Conservation (phyloP, 2,329 filamentous ascomycete species). For the Ustilaginoidea virens region DNA sequence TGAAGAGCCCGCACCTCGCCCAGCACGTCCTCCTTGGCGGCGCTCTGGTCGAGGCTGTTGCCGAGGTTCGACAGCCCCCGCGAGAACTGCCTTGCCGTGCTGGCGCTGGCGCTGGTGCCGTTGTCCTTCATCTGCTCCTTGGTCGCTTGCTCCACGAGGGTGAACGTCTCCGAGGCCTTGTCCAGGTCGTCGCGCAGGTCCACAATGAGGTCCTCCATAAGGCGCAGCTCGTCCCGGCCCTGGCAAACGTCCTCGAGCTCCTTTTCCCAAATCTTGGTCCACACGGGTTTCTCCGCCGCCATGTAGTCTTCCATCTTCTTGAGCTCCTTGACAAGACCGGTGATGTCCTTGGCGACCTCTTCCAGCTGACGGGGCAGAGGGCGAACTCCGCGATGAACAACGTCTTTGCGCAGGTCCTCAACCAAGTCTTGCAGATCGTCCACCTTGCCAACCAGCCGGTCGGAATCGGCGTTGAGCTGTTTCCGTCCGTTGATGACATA, state of each 20-base stretch:
- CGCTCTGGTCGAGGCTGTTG: slow-evolving; percentile 49
- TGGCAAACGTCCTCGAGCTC: slow-evolving; percentile 92
- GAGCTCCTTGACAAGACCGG: slow-evolving; percentile 64
- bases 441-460: slow-evolving; percentile 78
- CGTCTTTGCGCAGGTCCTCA: slow-evolving; percentile 93
- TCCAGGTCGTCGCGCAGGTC: slow-evolving; percentile 91
- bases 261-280: slow-evolving; percentile 99
- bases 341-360: slow-evolving; percentile 75
- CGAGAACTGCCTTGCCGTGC: slow-evolving; percentile 39
- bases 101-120: slow-evolving; percentile 33
- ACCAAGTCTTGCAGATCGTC: slow-evolving; percentile 96
- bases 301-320: slow-evolving; percentile 92
- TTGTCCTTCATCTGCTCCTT: slow-evolving; percentile 85
- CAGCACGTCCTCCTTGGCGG: slow-evolving; percentile 80
- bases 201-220: slow-evolving; percentile 88
- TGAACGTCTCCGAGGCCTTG: slow-evolving; percentile 85
- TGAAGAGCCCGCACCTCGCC: slow-evolving; percentile 87
- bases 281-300: slow-evolving; percentile 81
- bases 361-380: slow-evolving; percentile 85
- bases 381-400: slow-evolving; percentile 81
- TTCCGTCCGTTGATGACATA: slow-evolving; percentile 84
- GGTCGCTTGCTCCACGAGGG: slow-evolving; percentile 92
- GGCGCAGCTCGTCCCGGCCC: slow-evolving; percentile 82
- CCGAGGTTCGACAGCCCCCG: slow-evolving; percentile 37
- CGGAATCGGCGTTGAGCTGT: slow-evolving; percentile 70